Evolutionary conservation across 257 asterid species (phyloP).

Genomic region (Solanum lycopersicoides): DNA sequence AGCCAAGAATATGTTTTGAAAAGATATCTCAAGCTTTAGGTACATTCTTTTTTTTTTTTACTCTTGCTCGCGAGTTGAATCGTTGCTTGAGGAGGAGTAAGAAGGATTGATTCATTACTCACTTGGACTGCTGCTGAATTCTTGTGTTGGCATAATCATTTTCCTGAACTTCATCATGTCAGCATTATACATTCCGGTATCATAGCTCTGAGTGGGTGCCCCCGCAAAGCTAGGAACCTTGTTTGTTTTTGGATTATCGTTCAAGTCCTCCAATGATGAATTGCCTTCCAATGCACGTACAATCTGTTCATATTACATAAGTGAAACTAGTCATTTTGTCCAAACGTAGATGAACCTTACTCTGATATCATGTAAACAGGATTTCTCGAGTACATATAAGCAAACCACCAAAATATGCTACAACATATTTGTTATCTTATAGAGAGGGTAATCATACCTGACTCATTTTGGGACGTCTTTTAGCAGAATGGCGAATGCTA

Average conservation of each 20-base stretch:
- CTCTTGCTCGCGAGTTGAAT: background rate
- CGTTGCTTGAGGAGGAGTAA: background rate
- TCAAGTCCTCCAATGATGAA: slow-evolving; percentile 65
- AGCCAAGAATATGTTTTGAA: background rate
- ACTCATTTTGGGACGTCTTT: slow-evolving; percentile 92
- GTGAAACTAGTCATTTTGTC: background rate
- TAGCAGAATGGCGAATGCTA: slow-evolving; percentile 84
- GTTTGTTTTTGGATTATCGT: slow-evolving; percentile 39
- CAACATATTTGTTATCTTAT: background rate
- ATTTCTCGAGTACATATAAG: background rate
- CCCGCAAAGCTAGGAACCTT: slow-evolving; percentile 14
- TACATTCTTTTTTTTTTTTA: background rate
- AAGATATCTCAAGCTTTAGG: background rate
- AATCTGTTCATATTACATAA: slow-evolving; percentile 23
- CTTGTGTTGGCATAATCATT: slow-evolving; percentile 54
- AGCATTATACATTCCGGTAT: slow-evolving; percentile 75
- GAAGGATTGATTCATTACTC: background rate
- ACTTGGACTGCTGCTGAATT: slow-evolving; percentile 31
- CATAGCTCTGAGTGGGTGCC: slow-evolving; percentile 19
- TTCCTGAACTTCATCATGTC: slow-evolving; percentile 84
- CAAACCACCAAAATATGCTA: background rate
- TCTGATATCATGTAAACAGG: background rate
- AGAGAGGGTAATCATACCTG: slow-evolving; percentile 32
- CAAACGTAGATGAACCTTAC: background rate
- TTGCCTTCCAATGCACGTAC: slow-evolving; percentile 72